phyloP scores from a whole-genome alignment of 2,329 filamentous ascomycete species.

The Scortechinia acanthostroma region DNA sequence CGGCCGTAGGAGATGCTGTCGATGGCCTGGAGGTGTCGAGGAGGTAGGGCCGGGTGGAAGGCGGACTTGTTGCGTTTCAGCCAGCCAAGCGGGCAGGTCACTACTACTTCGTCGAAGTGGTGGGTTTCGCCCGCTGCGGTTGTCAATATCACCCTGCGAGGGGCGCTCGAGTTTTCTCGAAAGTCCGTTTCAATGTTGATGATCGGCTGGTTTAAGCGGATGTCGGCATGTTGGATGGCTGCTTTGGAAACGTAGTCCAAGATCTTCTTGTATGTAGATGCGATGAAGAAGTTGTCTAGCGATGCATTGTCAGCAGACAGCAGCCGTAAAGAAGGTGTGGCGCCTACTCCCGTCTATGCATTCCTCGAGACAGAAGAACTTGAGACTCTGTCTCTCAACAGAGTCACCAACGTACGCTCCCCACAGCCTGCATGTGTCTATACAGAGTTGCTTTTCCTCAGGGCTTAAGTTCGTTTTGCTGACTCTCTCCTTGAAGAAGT shows the following conservation, averaged over 20 bases:
- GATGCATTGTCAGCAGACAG: slow-evolving; percentile 5
- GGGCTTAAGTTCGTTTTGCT: slow-evolving; percentile 34
- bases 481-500: slow-evolving; percentile 41
- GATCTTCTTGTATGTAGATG: slow-evolving; percentile 50
- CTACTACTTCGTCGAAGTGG: slow-evolving; percentile 61
- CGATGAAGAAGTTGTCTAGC: slow-evolving; percentile 50
- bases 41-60: slow-evolving; percentile 54
- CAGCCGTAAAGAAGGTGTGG: slow-evolving; percentile 24
- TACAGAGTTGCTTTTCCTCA: slow-evolving; percentile 28
- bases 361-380: slow-evolving; percentile 74
- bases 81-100: slow-evolving; percentile 65
- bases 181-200: slow-evolving; percentile 26
- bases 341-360: slow-evolving; percentile 62
- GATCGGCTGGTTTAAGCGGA: slow-evolving; percentile 41
- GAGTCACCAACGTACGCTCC: slow-evolving; percentile 65
- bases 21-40: slow-evolving; percentile 51
- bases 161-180: slow-evolving; percentile 13
- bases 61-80: slow-evolving; percentile 47
- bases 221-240: slow-evolving; percentile 41
- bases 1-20: slow-evolving; percentile 61
- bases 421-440: slow-evolving; percentile 57
- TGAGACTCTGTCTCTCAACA: slow-evolving; percentile 58
- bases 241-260: slow-evolving; percentile 50
- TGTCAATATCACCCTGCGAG: slow-evolving; percentile 30
- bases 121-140: slow-evolving; percentile 33